Base-by-base conservation (phyloP, 345 rosid species). In the Euclidium syriacum region DNA sequence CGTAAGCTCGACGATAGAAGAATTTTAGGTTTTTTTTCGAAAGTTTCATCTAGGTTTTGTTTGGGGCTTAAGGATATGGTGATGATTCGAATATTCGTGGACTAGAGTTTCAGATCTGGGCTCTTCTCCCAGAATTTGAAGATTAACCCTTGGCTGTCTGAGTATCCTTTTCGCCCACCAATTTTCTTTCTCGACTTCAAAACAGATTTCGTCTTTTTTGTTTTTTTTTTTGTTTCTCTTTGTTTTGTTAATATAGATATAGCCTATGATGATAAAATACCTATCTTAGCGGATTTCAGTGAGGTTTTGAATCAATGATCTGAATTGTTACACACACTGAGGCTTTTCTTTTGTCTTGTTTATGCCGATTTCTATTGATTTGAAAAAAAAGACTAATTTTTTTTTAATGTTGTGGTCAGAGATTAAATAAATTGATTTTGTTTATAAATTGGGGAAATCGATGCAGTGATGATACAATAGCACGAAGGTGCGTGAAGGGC, bases 61-160 rank as follows among this genome's bases (percentile, higher is more conserved):
- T 9, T 5, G 14, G n/a, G 40, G 38, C 12, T 0, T 9, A 14
- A 25, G 71, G 23, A 73, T 76, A 85, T 78, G 8, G 72, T 84
- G 99, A 90, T 75, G 99, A 90, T 52, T 64, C 82, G n/a, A n/a
- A n/a, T n/a, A n/a, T n/a, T 76, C 77, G 85, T 94, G 97, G 97
- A 94, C 97, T 90, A 90, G 96, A 90, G 99, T 90, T 90, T 90
- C 99, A 65, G 99, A 94, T 90, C 81, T 78, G 83, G 84, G 84
- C 61, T 35, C 68, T 33, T 69, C 70, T 40, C 82, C 77, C 77
- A 39, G 78, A 65, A 81, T 65, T 80, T 90, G 99, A 94, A 73
- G 96, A 94, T 58, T 41, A 84, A 74, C 97, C 99, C 99, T 94
- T 90, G 96, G 99, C 99, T 94, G 97, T 90, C 97, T 94, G 97